phyloP scores from a whole-genome alignment of 1,284 basidiomycete species.

The Tilletiopsis washingtonensis region DNA sequence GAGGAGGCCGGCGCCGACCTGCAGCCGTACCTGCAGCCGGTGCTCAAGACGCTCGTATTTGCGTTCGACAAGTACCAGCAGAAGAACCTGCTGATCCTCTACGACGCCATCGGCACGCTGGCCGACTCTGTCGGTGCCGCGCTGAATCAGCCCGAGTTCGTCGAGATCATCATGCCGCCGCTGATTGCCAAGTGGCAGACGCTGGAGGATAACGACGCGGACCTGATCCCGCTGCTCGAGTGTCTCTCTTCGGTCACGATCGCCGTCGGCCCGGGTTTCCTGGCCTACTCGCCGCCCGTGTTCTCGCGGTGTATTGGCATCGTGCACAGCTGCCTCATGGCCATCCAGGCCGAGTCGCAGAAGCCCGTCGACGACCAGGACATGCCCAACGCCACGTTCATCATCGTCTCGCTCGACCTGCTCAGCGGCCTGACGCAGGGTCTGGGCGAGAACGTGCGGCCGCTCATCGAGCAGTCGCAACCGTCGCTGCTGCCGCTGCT shows the following conservation, averaged over 20 bases:
- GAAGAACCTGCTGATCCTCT: slow-evolving; percentile 97
- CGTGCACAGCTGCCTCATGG: slow-evolving; percentile 73
- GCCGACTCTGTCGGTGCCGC: slow-evolving; percentile 90
- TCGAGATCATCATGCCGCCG: slow-evolving; percentile 94
- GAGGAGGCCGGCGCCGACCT: slow-evolving; percentile 89
- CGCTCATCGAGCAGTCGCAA: slow-evolving; percentile 32
- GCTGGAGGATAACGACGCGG: slow-evolving; percentile 80
- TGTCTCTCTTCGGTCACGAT: slow-evolving; percentile 96
- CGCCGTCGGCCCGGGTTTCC: slow-evolving; percentile 85
- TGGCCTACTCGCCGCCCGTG: slow-evolving; percentile 79
- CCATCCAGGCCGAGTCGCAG: slow-evolving; percentile 72
- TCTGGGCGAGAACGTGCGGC: slow-evolving; percentile 58
- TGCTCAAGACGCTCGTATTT: slow-evolving; percentile 85
- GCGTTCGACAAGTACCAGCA: slow-evolving; percentile 98
- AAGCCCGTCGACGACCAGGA: slow-evolving; percentile 55
- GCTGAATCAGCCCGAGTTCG: slow-evolving; percentile 73
- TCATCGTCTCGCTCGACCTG: slow-evolving; percentile 92
- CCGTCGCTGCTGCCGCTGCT: slow-evolving; percentile 39
- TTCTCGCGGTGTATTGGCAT: slow-evolving; percentile 85
- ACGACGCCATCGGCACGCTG: slow-evolving; percentile 94
- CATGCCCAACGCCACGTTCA: slow-evolving; percentile 47
- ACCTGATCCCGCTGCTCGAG: slow-evolving; percentile 79
- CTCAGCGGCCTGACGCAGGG: slow-evolving; percentile 93
- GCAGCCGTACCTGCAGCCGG: slow-evolving; percentile 86
- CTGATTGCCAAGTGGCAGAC: slow-evolving; percentile 82